Conservation (phyloP, 2,329 filamentous ascomycete species). For the Hypocrella siamensis region DNA sequence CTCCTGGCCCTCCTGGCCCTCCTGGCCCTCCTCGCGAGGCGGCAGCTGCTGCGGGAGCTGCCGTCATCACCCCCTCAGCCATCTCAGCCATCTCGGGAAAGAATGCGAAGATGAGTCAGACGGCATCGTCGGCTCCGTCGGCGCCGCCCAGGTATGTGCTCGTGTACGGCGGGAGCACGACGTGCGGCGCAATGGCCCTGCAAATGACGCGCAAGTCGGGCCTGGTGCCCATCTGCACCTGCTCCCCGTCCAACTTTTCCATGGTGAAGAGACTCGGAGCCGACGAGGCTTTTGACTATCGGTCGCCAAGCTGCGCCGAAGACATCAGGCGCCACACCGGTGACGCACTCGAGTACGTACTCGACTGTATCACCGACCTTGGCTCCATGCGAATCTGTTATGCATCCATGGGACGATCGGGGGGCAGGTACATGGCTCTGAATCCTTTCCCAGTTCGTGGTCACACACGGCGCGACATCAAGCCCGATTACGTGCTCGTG, state of each 20-base stretch:
- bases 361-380: conserved; percentile 16
- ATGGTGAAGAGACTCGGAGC: conserved; percentile 23
- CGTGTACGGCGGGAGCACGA: neutral
- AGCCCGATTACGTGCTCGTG: conserved; percentile 8
- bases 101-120: too few relatives aligned
- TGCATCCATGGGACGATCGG: conserved; percentile 5
- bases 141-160: too few relatives aligned
- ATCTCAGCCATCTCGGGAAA: too few relatives aligned
- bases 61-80: too few relatives aligned
- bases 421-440: conserved; percentile 7
- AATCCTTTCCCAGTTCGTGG: conserved; percentile 9
- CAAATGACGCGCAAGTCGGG: neutral
- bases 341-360: conserved; percentile 17
- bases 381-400: conserved; percentile 7
- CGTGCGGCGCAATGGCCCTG: neutral
- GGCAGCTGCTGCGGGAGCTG: too few relatives aligned
- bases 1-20: too few relatives aligned
- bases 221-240: conserved; percentile 7
- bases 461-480: conserved; percentile 9
- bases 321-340: conserved; percentile 21
- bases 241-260: neutral
- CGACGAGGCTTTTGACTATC: conserved; percentile 23
- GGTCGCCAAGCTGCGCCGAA: conserved; percentile 5
- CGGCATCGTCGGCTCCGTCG: too few relatives aligned
- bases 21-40: too few relatives aligned